Evolutionary conservation across 176 grass and related monocot genomes (phyloP), one percentile per base, ranked within the genome.

Genomic region (Lolium perenne): DNA sequence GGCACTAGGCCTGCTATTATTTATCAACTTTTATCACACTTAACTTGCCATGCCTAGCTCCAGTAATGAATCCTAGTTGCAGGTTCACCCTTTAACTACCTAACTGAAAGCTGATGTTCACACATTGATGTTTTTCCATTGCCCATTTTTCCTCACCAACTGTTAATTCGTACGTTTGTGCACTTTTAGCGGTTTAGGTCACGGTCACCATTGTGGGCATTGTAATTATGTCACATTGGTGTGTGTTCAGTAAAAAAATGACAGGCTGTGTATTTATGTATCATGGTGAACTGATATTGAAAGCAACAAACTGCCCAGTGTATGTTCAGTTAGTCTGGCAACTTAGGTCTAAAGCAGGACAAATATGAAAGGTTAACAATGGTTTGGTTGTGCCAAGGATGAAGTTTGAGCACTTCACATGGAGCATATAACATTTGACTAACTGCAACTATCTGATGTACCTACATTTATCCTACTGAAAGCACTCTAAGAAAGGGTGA

Each of bases 301-400:
- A 12, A 69, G 67, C 7, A 56, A 65, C 10, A 47, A 45, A 80
- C 22, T 62, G 32, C 32, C 32, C 32, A 35, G 32, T 35, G 32
- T 35, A 35, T 35, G 32, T 3, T 35, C 26, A 29, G 26, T 29
- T 29, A 29, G 26, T 29, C 0, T 29, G 26, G 26, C 26, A 29
- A 29, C 26, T 29, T 50, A 62, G 55, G 43, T n/a, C 45, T 75
- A 22, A 63, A 21, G 10, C 16, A 53, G 41, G 25, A 68, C 47
- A 35, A 22, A 18, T 67, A 68, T 53, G 16, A 61, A 78, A 65
- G 8, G 13, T 23, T 48, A 80, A 29, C 41, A 48, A 23, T 12
- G 45, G 85, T 54, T 74, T 81, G 14, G 45, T 87, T 74, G 48
- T 74, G 18, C 25, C 13, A 73, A 80, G 29, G 23, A 20, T 86